Conservation (phyloP, 2,329 filamentous ascomycete genomes). For the Amylocarpus encephaloides region DNA sequence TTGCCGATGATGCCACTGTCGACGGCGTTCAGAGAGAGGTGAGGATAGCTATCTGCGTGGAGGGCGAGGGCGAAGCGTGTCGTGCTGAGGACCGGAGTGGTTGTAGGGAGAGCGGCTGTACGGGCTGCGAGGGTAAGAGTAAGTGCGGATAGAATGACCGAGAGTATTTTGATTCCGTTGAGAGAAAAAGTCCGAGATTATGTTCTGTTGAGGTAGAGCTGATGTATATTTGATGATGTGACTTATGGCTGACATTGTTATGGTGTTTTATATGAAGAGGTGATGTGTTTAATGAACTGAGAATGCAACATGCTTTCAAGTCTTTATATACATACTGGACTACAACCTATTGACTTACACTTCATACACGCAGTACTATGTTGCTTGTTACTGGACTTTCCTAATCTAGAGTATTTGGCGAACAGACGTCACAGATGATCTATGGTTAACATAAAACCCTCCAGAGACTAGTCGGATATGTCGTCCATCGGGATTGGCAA, state of each 20-base stretch:
- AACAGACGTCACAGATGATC: too few relatives aligned
- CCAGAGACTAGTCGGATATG: too few relatives aligned
- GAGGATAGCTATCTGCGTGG: not conserved
- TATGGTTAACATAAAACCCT: too few relatives aligned
- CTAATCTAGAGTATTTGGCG: too few relatives aligned
- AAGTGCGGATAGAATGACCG: not conserved
- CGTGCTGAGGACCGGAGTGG: not conserved
- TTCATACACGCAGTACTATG: too few relatives aligned
- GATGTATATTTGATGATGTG: not conserved
- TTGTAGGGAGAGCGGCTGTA: not conserved
- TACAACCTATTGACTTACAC: too few relatives aligned
- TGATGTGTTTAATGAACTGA: too few relatives aligned
- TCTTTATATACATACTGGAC: too few relatives aligned
- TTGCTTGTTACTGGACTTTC: too few relatives aligned
- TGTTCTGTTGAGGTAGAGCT: not conserved
- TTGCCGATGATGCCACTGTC: not conserved
- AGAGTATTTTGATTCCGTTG: not conserved
- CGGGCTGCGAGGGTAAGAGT: not conserved
- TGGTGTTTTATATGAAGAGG: too few relatives aligned
- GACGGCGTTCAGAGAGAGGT: slow-evolving; percentile 1
- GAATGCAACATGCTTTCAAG: too few relatives aligned
- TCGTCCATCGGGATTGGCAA: too few relatives aligned
- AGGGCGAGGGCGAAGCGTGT: not conserved
- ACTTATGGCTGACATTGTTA: not conserved
- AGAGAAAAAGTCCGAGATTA: not conserved